A percentile compares a stretch with the other conserved stretches of the same genome.
These are phyloP conservation scores for Xylariaceae sp. DNA, from an alignment of 2,329 filamentous ascomycete genomes.

Conservation along the genomic window DNA sequence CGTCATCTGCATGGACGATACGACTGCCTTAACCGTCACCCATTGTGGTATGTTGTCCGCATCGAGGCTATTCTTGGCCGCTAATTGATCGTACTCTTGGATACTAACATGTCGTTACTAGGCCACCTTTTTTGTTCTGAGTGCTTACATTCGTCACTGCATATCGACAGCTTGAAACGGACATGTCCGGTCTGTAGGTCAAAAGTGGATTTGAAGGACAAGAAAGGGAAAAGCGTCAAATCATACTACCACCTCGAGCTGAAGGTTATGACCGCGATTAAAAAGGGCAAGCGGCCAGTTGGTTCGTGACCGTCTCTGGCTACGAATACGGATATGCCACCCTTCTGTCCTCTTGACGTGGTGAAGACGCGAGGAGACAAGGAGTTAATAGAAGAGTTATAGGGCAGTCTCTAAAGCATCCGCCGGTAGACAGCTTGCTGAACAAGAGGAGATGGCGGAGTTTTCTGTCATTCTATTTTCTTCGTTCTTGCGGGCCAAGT, in stretches of 20 bases:
- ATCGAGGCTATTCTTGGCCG: not conserved
- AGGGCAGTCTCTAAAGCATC: no score
- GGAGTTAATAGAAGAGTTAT: not conserved
- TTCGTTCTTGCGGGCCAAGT: not conserved
- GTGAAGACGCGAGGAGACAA: constrained; percentile 31
- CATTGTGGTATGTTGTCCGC: constrained; percentile 64
- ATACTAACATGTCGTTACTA: constrained; percentile 36
- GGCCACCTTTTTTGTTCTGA: constrained; percentile 69
- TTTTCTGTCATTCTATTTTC: not conserved
- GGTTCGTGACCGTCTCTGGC: constrained; percentile 10
- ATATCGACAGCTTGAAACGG: constrained; percentile 60
- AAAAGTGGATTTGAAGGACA: constrained; percentile 58
- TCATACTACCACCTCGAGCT: constrained; percentile 65
- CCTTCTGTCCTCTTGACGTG: constrained; percentile 24
- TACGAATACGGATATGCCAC: not conserved
- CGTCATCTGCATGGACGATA: constrained; percentile 71
- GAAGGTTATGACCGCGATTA: constrained; percentile 64
- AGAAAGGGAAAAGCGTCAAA: constrained; percentile 49
- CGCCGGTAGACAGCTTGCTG: no score
- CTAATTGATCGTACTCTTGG: not conserved
- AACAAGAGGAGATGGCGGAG: no score
- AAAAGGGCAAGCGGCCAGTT: constrained; percentile 55
- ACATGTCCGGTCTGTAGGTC: constrained; percentile 69
- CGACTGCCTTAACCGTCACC: constrained; percentile 63
- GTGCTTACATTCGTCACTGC: constrained; percentile 65